Evolutionary conservation across 108 stramenopile species (phyloP).

Genomic region (Epithemia pelagica): DNA sequence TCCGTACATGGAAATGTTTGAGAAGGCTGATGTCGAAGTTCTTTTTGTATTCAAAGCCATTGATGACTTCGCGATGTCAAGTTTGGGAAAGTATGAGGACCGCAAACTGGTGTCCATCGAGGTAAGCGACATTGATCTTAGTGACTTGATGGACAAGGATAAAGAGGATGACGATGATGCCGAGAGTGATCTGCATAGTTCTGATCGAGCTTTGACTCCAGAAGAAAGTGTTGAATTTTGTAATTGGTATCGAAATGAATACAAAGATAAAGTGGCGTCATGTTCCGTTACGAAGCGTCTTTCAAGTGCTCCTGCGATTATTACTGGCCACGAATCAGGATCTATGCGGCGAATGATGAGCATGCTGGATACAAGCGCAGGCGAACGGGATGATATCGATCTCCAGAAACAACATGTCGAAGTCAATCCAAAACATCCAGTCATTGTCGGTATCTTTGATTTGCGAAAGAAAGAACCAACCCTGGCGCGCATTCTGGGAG

Average conservation of each 20-base stretch:
- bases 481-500: slow-evolving; percentile 74
- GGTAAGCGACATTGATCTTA: slow-evolving; percentile 64
- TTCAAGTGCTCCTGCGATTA: slow-evolving; percentile 88
- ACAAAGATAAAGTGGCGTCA: slow-evolving; percentile 66
- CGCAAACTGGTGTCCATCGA: slow-evolving; percentile 87
- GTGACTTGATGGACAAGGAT: slow-evolving; percentile 34
- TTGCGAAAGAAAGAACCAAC: slow-evolving; percentile 58
- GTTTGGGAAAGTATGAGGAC: slow-evolving; percentile 84
- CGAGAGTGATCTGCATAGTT: neutral
- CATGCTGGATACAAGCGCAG: slow-evolving; percentile 88
- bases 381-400: slow-evolving; percentile 56
- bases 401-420: slow-evolving; percentile 93
- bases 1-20: slow-evolving; percentile 97
- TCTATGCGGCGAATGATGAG: slow-evolving; percentile 96
- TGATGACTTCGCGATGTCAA: slow-evolving; percentile 98
- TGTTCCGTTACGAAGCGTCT: slow-evolving; percentile 84
- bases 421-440: slow-evolving; percentile 94
- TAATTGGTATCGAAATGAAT: slow-evolving; percentile 68
- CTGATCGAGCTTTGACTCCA: slow-evolving; percentile 31
- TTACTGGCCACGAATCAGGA: slow-evolving; percentile 96
- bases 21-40: slow-evolving; percentile 82
- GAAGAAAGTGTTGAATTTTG: slow-evolving; percentile 79
- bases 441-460: slow-evolving; percentile 74
- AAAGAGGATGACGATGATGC: slow-evolving; percentile 16
- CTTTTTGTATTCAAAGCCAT: slow-evolving; percentile 92